Base-by-base conservation (phyloP, 164 flowering plant genomes). In the Macadamia tetraphylla region DNA sequence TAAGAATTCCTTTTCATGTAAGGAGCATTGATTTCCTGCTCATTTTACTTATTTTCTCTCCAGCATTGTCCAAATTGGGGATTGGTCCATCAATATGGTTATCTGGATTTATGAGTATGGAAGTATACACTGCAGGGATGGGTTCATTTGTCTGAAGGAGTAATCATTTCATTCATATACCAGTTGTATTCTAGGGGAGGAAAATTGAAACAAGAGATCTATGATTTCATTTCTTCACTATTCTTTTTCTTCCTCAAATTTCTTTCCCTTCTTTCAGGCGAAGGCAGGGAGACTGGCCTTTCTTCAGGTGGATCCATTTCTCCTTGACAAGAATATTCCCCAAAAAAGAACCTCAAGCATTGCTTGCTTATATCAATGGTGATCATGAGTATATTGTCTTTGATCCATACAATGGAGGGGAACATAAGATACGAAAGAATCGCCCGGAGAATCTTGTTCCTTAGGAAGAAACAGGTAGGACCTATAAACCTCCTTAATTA, bases 341-440 rank as follows among this genome's bases (percentile, higher is more conserved):
- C 75, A 84, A 67, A 64, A 74, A 74, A 74, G 30, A 71, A 63
- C 67, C 80, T 13, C 49, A 76, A 35, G 58, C 62, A 11, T 67
- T 85, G 66, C 92, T 91, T 62, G 96, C 79, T 0, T 95, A 85
- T 71, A 63, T 92, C 44, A 86, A 81, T 70, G 83, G 87, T 23
- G 84, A 84, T 78, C 97, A 85, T 70, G 99, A 95, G 65, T 95
- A 86, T 69, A 79, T 88, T 53, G 52, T 95, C 62, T 95, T 95
- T 62, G 82, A 90, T 70, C 98, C 97, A 57, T 70, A 70, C 68
- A 73, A 73, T 70, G 78, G 68, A 15, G 85, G 82, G 51, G 68
- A 72, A 8, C 55, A 46, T 60, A 74, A 74, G 43, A 66, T 57
- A 31, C 64, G 73, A 51, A 58, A 64, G 55, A 64, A 57, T 56